Conservation (phyloP, 805 yeast genomes). For the Gaillardinia entomophila region DNA sequence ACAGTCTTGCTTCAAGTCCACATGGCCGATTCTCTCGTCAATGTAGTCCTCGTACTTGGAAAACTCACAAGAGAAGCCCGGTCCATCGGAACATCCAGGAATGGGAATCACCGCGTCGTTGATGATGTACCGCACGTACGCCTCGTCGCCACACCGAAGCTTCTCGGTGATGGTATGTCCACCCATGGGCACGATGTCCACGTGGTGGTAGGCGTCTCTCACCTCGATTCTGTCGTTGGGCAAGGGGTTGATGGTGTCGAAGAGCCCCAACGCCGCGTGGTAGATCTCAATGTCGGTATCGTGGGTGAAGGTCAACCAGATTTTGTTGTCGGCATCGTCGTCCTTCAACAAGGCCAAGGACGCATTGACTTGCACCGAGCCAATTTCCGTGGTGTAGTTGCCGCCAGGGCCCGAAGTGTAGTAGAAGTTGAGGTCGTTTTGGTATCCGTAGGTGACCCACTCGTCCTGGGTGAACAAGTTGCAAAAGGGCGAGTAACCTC, state of each 20-base stretch:
- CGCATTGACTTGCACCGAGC: conserved; percentile 16
- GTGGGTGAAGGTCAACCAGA: conserved; percentile 19
- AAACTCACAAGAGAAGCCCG: conserved; percentile 42
- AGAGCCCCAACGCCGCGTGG: conserved; percentile 16
- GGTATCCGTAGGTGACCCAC: conserved; percentile 13
- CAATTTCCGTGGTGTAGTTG: conserved; percentile 11
- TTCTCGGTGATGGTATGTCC: conserved; percentile 46
- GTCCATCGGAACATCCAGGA: conserved; percentile 44
- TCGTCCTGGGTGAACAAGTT: conserved; percentile 19
- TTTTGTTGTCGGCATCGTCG: conserved; percentile 10
- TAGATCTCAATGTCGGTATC: conserved; percentile 20
- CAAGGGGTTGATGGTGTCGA: conserved; percentile 4
- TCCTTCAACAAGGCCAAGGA: conserved; percentile 15
- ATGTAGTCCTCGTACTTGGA: conserved; percentile 5
- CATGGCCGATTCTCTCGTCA: conserved; percentile 5
- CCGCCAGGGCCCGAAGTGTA: conserved; percentile 17
- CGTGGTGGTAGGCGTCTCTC: conserved; percentile 16
- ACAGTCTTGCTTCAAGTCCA: conserved; percentile 9
- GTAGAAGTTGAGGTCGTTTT: conserved; percentile 12
- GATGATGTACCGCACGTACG: conserved; percentile 42
- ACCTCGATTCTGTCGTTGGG: conserved; percentile 11
- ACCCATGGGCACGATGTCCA: conserved; percentile 54
- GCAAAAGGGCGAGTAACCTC: conserved; percentile 16
- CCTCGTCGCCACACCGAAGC: conserved; percentile 34
- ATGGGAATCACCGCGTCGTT: conserved; percentile 54